phyloP scores from a whole-genome alignment of 257 asterid species.

The Handroanthus guayacan region DNA sequence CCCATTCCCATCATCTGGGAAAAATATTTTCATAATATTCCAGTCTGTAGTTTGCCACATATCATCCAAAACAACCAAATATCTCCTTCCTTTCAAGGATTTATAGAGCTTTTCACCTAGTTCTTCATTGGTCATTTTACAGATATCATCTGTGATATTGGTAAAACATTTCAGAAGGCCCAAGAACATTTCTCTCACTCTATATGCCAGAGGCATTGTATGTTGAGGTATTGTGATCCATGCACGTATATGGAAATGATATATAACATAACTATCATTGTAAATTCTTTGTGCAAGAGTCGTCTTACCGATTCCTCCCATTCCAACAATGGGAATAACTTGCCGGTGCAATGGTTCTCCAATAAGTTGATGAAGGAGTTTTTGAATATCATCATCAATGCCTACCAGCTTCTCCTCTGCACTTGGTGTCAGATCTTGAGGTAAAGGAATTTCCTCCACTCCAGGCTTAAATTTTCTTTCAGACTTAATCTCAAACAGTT shows the following conservation, averaged over 20 bases:
- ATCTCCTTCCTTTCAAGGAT: conserved; percentile 26
- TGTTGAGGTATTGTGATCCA: conserved; percentile 28
- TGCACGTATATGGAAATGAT: conserved; percentile 28
- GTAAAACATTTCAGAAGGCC: conserved; percentile 24
- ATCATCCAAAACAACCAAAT: conserved; percentile 40
- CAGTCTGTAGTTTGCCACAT: conserved; percentile 31
- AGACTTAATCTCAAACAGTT: not conserved
- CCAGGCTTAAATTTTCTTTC: not conserved
- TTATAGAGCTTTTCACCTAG: conserved; percentile 18
- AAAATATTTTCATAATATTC: conserved; percentile 3
- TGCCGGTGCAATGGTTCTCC: not conserved
- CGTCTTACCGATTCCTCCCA: conserved; percentile 36
- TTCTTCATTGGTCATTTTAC: conserved; percentile 11
- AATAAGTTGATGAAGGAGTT: conserved; percentile 13
- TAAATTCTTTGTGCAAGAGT: conserved; percentile 33
- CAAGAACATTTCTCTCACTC: conserved; percentile 24
- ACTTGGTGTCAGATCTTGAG: conserved; percentile 19
- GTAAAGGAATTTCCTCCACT: not conserved
- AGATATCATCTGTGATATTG: conserved; percentile 14
- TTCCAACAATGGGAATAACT: conserved; percentile 32
- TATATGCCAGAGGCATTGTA: not conserved
- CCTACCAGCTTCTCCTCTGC: conserved; percentile 29
- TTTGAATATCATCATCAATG: conserved; percentile 15
- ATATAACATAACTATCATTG: not conserved
- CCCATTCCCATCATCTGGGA: conserved; percentile 26